Evolutionary conservation across 331 rosid species (phyloP), one percentile per base, ranked within the genome.

Genomic region (Quercus lobata): DNA sequence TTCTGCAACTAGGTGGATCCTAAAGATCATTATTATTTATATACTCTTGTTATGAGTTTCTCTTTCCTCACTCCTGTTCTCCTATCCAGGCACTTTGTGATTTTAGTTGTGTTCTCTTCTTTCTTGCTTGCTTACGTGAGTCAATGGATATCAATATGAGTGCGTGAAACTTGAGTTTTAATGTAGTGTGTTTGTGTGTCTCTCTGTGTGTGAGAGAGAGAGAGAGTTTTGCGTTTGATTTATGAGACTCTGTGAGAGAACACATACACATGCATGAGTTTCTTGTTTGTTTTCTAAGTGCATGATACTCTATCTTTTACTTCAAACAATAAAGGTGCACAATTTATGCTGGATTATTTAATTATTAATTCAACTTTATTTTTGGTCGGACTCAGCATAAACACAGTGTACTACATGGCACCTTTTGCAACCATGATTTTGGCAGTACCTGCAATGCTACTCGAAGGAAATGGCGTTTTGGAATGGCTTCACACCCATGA

Each of bases 341-440:
- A 34, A 29, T 61, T 65, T 24, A 24, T 72, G 21, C 68, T 49
- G 34, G 19, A 1, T 29, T 35, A 37, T 56, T 15, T 55, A 56
- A 35, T 22, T 61, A 21, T 37, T 62, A 52, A 65, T 68, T 57
- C 57, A 1, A 7, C 61, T 61, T 79, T 69, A 44, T 72, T 49
- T 65, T 81, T 76, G 73, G 71, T 56, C 75, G 77, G 75, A 75
- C 61, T 69, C 70, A 95, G 98, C 89, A 95, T 95, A 87, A 95
- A 95, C 89, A 95, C 98, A 5, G 98, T 95, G 78, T 95, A 91
- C 87, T 95, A 95, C 87, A 95, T 95, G 98, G 97, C 98, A 21
- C 98, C 98, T 77, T 91, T 85, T 57, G 98, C 98, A 14, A 95
- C 98, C 79, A 92, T 92, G 97, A 95, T 95, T 81, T 87, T 95